Evolutionary conservation across 495 filamentous ascomycete species (phyloP).

Genomic region (Tuber magnatum): DNA sequence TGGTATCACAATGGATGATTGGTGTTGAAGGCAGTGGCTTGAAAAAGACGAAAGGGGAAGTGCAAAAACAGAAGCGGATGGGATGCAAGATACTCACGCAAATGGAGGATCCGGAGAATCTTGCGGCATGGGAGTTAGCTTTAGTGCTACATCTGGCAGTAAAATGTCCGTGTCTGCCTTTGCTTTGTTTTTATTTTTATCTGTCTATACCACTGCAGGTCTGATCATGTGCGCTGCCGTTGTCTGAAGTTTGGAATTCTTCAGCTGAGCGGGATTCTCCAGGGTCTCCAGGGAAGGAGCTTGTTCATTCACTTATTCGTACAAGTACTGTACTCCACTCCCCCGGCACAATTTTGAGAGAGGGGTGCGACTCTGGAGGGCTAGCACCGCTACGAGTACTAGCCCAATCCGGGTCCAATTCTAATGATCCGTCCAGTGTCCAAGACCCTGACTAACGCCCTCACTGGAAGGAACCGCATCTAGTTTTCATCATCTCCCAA

Average conservation of each 20-base stretch:
- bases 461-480: no score
- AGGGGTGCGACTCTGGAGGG: no score
- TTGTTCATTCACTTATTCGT: background rate
- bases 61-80: background rate
- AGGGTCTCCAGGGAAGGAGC: background rate
- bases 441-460: no score
- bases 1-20: background rate
- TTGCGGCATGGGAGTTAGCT: background rate
- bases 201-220: background rate
- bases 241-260: background rate
- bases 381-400: no score
- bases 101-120: background rate
- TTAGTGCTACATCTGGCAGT: background rate
- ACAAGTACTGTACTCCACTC: no score
- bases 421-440: no score
- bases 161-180: background rate
- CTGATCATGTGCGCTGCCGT: background rate
- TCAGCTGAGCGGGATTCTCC: background rate
- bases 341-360: background rate
- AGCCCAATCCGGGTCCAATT: no score
- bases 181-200: background rate
- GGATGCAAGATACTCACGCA: background rate
- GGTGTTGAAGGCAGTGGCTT: background rate
- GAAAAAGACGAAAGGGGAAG: background rate
- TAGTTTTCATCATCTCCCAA: no score